These are phyloP conservation scores for Sordariomycetes sp. DNA, from an alignment of 2,329 filamentous ascomycete species.

Conservation along the genomic window DNA sequence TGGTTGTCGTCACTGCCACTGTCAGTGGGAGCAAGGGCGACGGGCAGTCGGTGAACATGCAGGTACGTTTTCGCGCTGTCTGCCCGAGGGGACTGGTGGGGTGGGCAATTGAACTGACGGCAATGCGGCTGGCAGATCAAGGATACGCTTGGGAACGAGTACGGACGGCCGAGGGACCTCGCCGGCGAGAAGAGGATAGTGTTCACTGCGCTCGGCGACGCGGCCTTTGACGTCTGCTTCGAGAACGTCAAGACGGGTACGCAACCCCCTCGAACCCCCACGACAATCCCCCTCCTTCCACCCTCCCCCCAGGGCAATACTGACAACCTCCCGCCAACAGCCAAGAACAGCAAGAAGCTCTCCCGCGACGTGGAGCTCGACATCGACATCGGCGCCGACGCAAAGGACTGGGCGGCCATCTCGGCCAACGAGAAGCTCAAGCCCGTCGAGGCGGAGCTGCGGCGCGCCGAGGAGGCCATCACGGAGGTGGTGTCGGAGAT, in stretches of 20 bases:
- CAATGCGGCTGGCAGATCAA: conserved; percentile 52
- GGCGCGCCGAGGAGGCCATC: conserved; percentile 83
- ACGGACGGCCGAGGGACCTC: conserved; percentile 81
- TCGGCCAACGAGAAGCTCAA: conserved; percentile 96
- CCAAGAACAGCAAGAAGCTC: conserved; percentile 27
- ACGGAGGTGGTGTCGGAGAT: conserved; percentile 84
- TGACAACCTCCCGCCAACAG: conserved; percentile 1
- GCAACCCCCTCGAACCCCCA: conserved; percentile 17
- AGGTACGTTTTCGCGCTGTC: conserved; percentile 44
- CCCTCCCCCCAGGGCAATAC: background rate
- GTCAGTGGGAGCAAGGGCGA: conserved; percentile 79
- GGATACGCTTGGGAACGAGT: conserved; percentile 92
- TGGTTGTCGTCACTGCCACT: conserved; percentile 90
- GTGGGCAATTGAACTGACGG: background rate
- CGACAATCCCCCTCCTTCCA: background rate
- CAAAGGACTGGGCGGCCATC: conserved; percentile 95
- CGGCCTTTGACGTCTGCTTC: conserved; percentile 93
- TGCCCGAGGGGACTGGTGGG: background rate
- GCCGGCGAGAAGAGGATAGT: conserved; percentile 85
- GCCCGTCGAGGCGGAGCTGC: conserved; percentile 88
- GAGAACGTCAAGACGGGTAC: conserved; percentile 67
- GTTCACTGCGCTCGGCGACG: conserved; percentile 85
- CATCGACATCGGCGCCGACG: conserved; percentile 91
- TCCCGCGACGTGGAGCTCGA: conserved; percentile 75
- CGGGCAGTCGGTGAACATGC: conserved; percentile 87